Conservation (phyloP, 2,329 filamentous ascomycete genomes). For the Cryphonectria japonica region DNA sequence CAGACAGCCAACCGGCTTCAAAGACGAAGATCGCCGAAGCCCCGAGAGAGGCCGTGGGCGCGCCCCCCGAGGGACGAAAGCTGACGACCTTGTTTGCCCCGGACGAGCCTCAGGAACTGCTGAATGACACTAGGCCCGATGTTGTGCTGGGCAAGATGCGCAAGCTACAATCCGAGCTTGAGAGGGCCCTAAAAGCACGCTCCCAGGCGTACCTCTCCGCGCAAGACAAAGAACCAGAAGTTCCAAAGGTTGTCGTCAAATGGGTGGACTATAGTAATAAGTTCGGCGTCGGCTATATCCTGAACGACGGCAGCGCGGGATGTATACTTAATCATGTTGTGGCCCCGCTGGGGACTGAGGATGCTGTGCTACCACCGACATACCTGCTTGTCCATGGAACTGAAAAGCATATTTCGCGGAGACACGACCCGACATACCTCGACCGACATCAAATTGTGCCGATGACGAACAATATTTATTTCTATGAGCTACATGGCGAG, state of each 20-base stretch:
- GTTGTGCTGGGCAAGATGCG: constrained; percentile 59
- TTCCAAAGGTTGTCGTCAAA: constrained; percentile 71
- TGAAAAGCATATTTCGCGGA: constrained; percentile 69
- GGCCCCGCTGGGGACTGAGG: constrained; percentile 53
- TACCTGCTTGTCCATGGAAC: constrained; percentile 74
- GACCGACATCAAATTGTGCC: constrained; percentile 67
- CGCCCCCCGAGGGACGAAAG: background rate
- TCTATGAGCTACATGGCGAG: constrained; percentile 73
- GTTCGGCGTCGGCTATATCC: constrained; percentile 81
- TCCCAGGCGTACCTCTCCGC: constrained; percentile 63
- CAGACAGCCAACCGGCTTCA: constrained; percentile 12
- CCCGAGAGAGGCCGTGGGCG: background rate
- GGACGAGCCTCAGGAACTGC: constrained; percentile 52
- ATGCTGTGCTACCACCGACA: constrained; percentile 65
- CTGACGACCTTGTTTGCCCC: constrained; percentile 55
- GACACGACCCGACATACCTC: constrained; percentile 56
- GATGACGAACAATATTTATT: constrained; percentile 68
- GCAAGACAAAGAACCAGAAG: constrained; percentile 55
- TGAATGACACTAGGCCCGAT: constrained; percentile 61
- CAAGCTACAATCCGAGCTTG: constrained; percentile 62
- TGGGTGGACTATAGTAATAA: constrained; percentile 92
- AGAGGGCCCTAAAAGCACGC: constrained; percentile 65
- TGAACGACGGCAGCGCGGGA: constrained; percentile 80
- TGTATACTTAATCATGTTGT: constrained; percentile 66
- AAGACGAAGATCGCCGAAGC: constrained; percentile 19